Base-by-base conservation (phyloP, 306 rosid species). In the Gastrolobium bilobum region DNA sequence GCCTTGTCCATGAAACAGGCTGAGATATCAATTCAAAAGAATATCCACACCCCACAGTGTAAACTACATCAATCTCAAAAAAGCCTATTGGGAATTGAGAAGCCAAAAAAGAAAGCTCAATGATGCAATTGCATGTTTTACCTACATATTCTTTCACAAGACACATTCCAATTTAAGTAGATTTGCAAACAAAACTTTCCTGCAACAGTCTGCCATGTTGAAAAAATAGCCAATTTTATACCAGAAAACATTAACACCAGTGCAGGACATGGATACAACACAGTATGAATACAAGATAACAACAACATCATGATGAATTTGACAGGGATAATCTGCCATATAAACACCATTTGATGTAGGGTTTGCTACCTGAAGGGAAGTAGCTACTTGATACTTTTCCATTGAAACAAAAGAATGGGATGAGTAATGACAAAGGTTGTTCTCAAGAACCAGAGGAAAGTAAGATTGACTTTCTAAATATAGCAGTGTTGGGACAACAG, bases 1-100 rank as follows among this genome's bases (percentile, higher is more conserved):
- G 37, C 47, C 51, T 78, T 26, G 38, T 37, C 71, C 64, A 79
- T 48, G 26, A 47, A 37, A 48, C 64, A 70, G n/a, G 14, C 7
- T 38, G 44, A 47, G 34, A 37, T 13, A 54, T 65, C 40, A 39
- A 34, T 50, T 51, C 26, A 8, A 26, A 38, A 64, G 6, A 63
- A 39, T 10, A 47, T 48, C 38, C 42, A 11, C 39, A 11, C 30
- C 51, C 47, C 54, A 30, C 5, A 63, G 6, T 11, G 20, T 35
- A 74, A 51, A 48, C 7, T 46, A 9, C 15, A n/a, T 11, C 20
- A 15, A 39, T 33, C n/a, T 43, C n/a, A 50, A 76, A 64, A 64
- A 64, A 51, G 64, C 73, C 11, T 38, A 64, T 37, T 34, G 38
- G 60, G 29, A 35, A 29, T 40, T 3, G 7, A 29, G 14, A 65